Conservation (phyloP, 2,329 filamentous ascomycete genomes). For the Geosmithia morbida region DNA sequence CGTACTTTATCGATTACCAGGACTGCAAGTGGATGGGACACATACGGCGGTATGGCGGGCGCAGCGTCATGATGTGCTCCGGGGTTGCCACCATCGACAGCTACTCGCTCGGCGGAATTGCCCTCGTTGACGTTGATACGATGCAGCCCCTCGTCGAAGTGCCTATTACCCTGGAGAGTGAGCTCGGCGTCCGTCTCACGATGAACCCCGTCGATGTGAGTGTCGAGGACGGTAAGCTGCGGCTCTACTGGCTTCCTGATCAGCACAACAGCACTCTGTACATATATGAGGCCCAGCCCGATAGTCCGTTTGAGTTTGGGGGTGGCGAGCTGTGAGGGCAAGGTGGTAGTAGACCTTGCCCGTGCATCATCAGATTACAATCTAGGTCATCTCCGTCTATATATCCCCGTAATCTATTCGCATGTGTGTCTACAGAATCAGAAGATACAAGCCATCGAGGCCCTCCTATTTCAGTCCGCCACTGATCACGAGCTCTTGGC, state of each 20-base stretch:
- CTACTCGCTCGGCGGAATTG: conserved; percentile 26
- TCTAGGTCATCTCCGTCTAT: too few species aligned
- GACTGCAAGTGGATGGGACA: conserved; percentile 35
- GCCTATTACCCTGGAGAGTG: conserved; percentile 25
- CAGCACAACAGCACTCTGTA: conserved; percentile 30
- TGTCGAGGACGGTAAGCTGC: conserved; percentile 25
- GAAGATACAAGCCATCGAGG: too few species aligned
- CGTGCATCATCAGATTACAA: too few species aligned
- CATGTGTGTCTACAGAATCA: too few species aligned
- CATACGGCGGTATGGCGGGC: conserved; percentile 11
- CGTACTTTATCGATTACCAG: conserved; percentile 32
- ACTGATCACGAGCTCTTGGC: conserved; percentile 8
- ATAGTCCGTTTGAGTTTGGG: neutral
- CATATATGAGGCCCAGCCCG: conserved; percentile 24
- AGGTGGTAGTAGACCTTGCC: neutral
- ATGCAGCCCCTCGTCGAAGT: conserved; percentile 30
- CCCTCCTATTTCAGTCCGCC: conserved; percentile 7
- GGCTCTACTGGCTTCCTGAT: conserved; percentile 31
- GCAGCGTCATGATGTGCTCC: conserved; percentile 30
- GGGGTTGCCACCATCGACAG: conserved; percentile 22
- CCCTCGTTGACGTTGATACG: conserved; percentile 27
- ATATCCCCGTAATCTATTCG: too few species aligned
- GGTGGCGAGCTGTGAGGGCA: neutral
- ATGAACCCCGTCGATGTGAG: conserved; percentile 33
- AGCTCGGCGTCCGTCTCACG: conserved; percentile 22